A percentile compares a stretch with the other conserved stretches of the same genome.
Evolutionary conservation across 352 stramenopile genomes (phyloP).

Genomic region (Pythium brachiatum): DNA sequence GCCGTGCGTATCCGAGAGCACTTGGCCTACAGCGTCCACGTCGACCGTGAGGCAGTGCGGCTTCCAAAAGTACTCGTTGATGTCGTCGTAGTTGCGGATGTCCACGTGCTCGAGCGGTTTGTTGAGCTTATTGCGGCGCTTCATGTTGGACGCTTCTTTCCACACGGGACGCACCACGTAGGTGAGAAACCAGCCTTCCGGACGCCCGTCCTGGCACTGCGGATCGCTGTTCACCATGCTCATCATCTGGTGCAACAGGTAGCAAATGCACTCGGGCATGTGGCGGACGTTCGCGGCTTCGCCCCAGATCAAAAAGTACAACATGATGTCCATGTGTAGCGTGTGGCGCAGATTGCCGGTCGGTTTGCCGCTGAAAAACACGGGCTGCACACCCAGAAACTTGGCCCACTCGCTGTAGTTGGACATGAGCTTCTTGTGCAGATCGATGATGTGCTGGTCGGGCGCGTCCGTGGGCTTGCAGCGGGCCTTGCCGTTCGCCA

Average conservation of each 20-base stretch:
- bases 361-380: slow-evolving; percentile 54
- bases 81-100: slow-evolving; percentile 42
- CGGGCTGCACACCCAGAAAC: slow-evolving; percentile 61
- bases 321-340: slow-evolving; percentile 78
- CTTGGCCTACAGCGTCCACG: slow-evolving; percentile 23
- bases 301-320: slow-evolving; percentile 94
- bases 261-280: slow-evolving; percentile 93
- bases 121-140: slow-evolving; percentile 29
- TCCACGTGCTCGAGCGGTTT: slow-evolving; percentile 37
- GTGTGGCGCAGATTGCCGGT: slow-evolving; percentile 22
- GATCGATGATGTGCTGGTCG: slow-evolving; percentile 57
- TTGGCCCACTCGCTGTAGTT: slow-evolving; percentile 81
- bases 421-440: slow-evolving; percentile 14
- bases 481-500: slow-evolving; percentile 74
- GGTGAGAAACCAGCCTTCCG: slow-evolving; percentile 28
- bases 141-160: slow-evolving; percentile 34
- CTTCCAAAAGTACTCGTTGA: slow-evolving; percentile 48
- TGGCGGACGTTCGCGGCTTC: slow-evolving; percentile 91
- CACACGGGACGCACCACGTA: slow-evolving; percentile 32
- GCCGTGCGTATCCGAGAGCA: slow-evolving; percentile 27
- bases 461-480: slow-evolving; percentile 41
- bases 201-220: slow-evolving; percentile 15
- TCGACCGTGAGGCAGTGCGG: slow-evolving; percentile 28
- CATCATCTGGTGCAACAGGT: slow-evolving; percentile 83
- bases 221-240: slow-evolving; percentile 28